A percentile compares a stretch with the other conserved stretches of the same genome.
Conservation (phyloP, 2,329 filamentous ascomycete species). For the Drechslera avenae region DNA sequence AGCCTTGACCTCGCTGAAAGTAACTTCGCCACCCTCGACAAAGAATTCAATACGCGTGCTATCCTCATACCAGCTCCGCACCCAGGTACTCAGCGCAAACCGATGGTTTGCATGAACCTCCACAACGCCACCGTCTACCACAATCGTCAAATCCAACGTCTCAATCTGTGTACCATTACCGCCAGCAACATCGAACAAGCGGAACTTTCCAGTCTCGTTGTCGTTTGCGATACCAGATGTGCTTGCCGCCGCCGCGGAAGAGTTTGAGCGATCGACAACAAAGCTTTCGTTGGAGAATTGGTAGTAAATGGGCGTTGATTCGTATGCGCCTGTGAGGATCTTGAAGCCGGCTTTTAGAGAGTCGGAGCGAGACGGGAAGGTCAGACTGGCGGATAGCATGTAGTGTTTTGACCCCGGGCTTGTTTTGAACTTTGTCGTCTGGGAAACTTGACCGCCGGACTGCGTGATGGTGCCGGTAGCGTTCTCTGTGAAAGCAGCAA, state of each 20-base stretch:
- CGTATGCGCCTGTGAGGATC: constrained; percentile 49
- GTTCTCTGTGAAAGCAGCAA: constrained; percentile 40
- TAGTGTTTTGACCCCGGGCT: constrained; percentile 48
- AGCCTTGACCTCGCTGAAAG: constrained; percentile 32
- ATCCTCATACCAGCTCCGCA: constrained; percentile 42
- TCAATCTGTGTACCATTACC: constrained; percentile 39
- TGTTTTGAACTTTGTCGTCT: constrained; percentile 13
- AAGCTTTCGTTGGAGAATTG: constrained; percentile 54
- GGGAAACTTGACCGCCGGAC: constrained; percentile 4
- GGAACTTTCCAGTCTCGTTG: constrained; percentile 48
- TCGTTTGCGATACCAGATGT: constrained; percentile 48
- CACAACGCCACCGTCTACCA: constrained; percentile 46
- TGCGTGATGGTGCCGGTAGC: constrained; percentile 24
- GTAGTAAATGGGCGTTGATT: constrained; percentile 53
- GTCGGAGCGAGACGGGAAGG: constrained; percentile 46
- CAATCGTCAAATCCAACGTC: constrained; percentile 49
- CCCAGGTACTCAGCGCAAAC: constrained; percentile 53
- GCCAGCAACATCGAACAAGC: constrained; percentile 49
- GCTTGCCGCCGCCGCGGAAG: constrained; percentile 49
- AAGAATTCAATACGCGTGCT: constrained; percentile 28
- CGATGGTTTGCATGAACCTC: constrained; percentile 52
- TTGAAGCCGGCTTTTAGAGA: constrained; percentile 50
- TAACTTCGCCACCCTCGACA: constrained; percentile 17
- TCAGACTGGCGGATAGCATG: constrained; percentile 46
- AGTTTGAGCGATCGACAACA: constrained; percentile 50